Evolutionary conservation across 2,329 filamentous ascomycete genomes (phyloP).

Genomic region (Cadophora gregata): DNA sequence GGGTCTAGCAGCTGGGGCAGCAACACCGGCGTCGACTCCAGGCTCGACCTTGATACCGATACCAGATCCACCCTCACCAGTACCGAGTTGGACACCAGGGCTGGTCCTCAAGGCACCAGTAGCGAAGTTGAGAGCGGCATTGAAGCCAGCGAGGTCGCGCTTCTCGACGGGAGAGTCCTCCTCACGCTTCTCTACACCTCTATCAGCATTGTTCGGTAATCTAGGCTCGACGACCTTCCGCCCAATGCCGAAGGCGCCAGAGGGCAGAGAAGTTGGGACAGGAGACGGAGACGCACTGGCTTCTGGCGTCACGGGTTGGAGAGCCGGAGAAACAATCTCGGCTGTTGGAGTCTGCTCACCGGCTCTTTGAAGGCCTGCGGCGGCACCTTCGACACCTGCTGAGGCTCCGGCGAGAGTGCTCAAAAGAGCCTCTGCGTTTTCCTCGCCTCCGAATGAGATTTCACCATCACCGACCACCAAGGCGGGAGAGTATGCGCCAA

Average conservation of each 20-base stretch:
- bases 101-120: constrained; percentile 52
- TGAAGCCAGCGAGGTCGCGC: constrained; percentile 55
- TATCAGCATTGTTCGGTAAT: constrained; percentile 26
- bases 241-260: constrained; percentile 27
- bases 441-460: constrained; percentile 52
- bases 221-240: constrained; percentile 26
- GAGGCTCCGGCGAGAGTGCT: constrained; percentile 51
- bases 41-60: constrained; percentile 35
- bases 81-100: constrained; percentile 56
- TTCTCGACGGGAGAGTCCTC: constrained; percentile 45
- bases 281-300: constrained; percentile 17
- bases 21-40: constrained; percentile 16
- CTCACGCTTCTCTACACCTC: constrained; percentile 26
- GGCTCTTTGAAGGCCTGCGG: constrained; percentile 21
- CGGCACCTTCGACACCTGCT: constrained; percentile 30
- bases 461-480: constrained; percentile 59
- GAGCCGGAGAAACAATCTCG: constrained; percentile 11
- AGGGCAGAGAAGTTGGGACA: constrained; percentile 17
- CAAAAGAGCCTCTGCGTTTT: constrained; percentile 49
- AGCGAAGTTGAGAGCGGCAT: constrained; percentile 54
- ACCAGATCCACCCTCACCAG: constrained; percentile 50
- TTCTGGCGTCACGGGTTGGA: constrained; percentile 14
- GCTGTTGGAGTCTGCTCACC: constrained; percentile 8
- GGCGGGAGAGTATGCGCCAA: constrained; percentile 56
- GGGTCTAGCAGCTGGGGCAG: constrained; percentile 8